Evolutionary conservation across 2,329 filamentous ascomycete species (phyloP).

Genomic region (Fusarium sublunatum): DNA sequence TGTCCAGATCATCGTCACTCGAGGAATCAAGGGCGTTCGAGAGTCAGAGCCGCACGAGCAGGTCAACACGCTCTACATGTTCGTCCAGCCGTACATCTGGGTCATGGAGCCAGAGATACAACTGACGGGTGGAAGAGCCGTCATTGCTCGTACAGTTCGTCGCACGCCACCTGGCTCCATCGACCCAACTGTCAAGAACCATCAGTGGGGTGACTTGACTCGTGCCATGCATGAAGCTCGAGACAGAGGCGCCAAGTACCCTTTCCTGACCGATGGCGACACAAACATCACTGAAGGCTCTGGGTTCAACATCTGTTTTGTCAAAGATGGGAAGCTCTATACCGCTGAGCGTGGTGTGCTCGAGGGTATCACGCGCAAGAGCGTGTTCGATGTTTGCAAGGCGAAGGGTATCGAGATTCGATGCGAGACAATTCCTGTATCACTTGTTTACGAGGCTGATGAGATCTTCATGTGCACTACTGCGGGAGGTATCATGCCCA

Average conservation of each 20-base stretch:
- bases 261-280: slow-evolving; percentile 63
- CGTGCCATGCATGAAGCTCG: slow-evolving; percentile 59
- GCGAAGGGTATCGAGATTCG: slow-evolving; percentile 49
- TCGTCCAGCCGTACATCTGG: slow-evolving; percentile 62
- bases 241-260: slow-evolving; percentile 60
- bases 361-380: slow-evolving; percentile 61
- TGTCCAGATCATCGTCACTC: slow-evolving; percentile 63
- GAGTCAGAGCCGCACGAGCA: slow-evolving; percentile 50
- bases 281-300: slow-evolving; percentile 62
- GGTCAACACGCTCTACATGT: slow-evolving; percentile 60
- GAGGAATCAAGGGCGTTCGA: slow-evolving; percentile 57
- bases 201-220: slow-evolving; percentile 62
- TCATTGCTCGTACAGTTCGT: slow-evolving; percentile 59
- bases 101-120: slow-evolving; percentile 61
- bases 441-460: slow-evolving; percentile 54
- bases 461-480: slow-evolving; percentile 66
- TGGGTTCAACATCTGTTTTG: slow-evolving; percentile 60
- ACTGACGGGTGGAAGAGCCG: slow-evolving; percentile 53
- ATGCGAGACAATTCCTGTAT: neutral
- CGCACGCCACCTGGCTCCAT: slow-evolving; percentile 58
- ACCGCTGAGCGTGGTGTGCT: slow-evolving; percentile 61
- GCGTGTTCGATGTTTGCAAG: slow-evolving; percentile 58
- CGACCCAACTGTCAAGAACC: slow-evolving; percentile 64
- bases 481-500: slow-evolving; percentile 65
- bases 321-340: slow-evolving; percentile 58